Evolutionary conservation across 2,329 filamentous ascomycete genomes (phyloP), one percentile per base, ranked within the genome.

Genomic region (Hymenoscyphus fructigenus): DNA sequence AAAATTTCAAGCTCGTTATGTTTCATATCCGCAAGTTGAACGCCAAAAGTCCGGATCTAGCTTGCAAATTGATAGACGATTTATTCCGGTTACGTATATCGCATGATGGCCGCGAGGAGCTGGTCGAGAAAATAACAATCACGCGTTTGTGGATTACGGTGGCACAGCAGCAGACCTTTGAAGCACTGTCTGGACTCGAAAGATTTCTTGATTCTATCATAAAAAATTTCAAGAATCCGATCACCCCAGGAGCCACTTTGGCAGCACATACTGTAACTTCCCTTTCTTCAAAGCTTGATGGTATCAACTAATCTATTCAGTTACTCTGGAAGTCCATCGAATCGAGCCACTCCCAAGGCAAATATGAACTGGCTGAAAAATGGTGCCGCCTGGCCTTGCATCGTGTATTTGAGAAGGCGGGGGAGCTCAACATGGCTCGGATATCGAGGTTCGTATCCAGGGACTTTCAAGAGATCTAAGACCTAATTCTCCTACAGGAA

Each of bases 321-420:
- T 76, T 97, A 3, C 78, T 97, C 3, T 97, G 93, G 92, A 95
- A 92, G 76, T 85, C 83, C 29, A 81, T 91, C n/a, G 90, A 93
- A 61, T 77, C 80, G 0, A 80, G 81, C 15, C 86, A 85, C 67
- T 78, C 77, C 0, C 81, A 84, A 36, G 79, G 82, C 1, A 78
- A 86, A 17, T 84, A 84, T 62, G 78, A 81, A 2, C 69, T 80
- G 15, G 84, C 89, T 1, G 84, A 89, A 67, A 77, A 80, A 60
- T 97, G 92, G 92, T 96, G 91, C 71, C 81, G 77, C 7, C 74
- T 92, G 20, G 88, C 90, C 0, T 79, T 90, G 14, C 88, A 93
- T 72, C 75, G 79, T 0, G 72, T 91, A 0, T 93, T 97, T 68
- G 78, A 83, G 14, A 85, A 85, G 59, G 84, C 86, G 26, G 89